Evolutionary conservation across 352 stramenopile species (phyloP).

Genomic region (Globisporangium mamillatum): DNA sequence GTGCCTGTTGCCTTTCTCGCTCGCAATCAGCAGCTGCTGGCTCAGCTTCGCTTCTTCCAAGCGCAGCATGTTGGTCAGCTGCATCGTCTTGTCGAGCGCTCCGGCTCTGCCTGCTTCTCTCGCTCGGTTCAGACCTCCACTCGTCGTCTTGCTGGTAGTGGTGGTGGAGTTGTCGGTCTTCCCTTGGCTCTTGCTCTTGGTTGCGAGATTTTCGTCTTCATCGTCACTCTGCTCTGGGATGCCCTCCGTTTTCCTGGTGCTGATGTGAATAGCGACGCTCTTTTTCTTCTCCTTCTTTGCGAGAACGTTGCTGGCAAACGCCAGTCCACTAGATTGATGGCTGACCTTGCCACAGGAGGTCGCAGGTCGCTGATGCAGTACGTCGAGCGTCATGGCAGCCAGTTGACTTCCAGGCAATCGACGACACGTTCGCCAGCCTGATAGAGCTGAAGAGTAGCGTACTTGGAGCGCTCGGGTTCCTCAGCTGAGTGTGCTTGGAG

Average conservation of each 20-base stretch:
- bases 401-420: background rate
- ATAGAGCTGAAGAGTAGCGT: background rate
- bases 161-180: background rate
- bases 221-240: constrained; percentile 14
- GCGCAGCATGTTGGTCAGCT: constrained; percentile 39
- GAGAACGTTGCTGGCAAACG: background rate
- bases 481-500: too few relatives aligned
- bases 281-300: constrained; percentile 6
- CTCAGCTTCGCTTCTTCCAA: constrained; percentile 39
- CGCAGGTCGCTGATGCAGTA: constrained; percentile 17
- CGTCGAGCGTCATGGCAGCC: constrained; percentile 31
- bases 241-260: background rate
- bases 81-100: constrained; percentile 24
- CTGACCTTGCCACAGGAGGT: constrained; percentile 11
- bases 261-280: background rate
- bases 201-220: background rate
- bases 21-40: constrained; percentile 65
- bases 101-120: background rate
- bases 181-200: background rate
- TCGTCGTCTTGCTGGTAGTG: background rate
- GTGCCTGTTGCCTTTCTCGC: constrained; percentile 67
- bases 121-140: background rate
- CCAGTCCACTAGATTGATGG: background rate
- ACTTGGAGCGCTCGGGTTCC: too few relatives aligned
- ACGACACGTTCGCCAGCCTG: background rate